Conservation (phyloP, 2,329 filamentous ascomycete species). For the Alternaria infectoria region DNA sequence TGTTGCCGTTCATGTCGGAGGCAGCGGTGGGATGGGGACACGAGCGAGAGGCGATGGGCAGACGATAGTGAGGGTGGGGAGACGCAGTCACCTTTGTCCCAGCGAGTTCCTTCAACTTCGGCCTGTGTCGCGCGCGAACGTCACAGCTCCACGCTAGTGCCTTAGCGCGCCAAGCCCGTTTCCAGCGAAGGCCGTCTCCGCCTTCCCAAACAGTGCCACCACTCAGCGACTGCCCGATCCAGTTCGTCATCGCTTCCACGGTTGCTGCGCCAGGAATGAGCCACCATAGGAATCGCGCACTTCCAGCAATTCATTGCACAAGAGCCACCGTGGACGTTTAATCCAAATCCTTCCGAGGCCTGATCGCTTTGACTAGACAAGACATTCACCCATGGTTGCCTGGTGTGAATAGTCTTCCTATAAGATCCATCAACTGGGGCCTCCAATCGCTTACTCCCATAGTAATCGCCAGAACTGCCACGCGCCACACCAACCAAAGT, state of each 20-base stretch:
- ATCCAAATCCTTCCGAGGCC: neutral
- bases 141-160: constrained; percentile 20
- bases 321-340: neutral
- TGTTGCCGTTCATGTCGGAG: constrained; percentile 28
- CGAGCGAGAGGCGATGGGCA: constrained; percentile 38
- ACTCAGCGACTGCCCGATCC: neutral
- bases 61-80: constrained; percentile 20
- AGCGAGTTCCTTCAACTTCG: constrained; percentile 1
- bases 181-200: constrained; percentile 8
- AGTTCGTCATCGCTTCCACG: neutral
- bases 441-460: neutral
- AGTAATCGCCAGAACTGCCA: neutral
- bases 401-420: neutral
- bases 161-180: constrained; percentile 12
- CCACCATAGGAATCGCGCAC: neutral
- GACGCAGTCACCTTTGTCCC: constrained; percentile 15
- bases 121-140: constrained; percentile 10
- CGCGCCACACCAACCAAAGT: neutral
- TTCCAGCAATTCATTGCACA: neutral
- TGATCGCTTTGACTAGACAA: neutral
- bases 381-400: neutral
- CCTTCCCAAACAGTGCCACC: constrained; percentile 13
- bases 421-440: neutral
- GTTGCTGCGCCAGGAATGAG: neutral
- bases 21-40: constrained; percentile 16